phyloP scores from a whole-genome alignment of 257 asterid genomes.

The Leonotis leonurus region DNA sequence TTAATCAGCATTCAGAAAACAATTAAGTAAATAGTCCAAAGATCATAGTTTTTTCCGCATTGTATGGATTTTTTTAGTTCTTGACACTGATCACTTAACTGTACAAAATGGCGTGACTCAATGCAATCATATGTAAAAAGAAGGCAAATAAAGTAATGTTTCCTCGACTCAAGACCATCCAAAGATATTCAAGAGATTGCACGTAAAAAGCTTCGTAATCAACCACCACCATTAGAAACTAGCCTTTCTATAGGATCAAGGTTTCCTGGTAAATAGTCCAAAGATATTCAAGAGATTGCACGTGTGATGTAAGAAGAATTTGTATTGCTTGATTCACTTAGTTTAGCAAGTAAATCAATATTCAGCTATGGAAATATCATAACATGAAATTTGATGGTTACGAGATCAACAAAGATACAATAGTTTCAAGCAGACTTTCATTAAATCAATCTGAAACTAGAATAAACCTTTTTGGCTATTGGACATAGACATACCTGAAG shows the following conservation, averaged over 20 bases:
- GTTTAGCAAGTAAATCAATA: background rate
- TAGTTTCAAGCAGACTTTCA: background rate
- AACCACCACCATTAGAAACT: background rate
- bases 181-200: no score
- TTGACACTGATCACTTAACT: background rate
- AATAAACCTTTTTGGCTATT: background rate
- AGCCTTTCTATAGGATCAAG: background rate
- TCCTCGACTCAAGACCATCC: background rate
- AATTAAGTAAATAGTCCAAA: background rate
- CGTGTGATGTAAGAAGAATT: background rate
- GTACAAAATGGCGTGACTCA: background rate
- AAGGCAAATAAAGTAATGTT: background rate
- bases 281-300: background rate
- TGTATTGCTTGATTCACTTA: background rate
- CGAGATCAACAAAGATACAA: background rate
- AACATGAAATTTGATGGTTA: background rate
- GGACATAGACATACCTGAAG: background rate
- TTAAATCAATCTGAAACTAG: background rate
- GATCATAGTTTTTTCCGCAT: background rate
- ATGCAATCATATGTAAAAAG: background rate
- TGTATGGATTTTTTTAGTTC: no score
- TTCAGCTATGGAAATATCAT: background rate
- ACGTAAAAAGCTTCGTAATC: background rate
- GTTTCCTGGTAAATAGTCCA: no score
- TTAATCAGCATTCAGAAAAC: background rate